Percentiles rank a stretch among this genome's conserved stretches.
Conservation (phyloP, 306 rosid genomes). For the Mucuna pruriens region DNA sequence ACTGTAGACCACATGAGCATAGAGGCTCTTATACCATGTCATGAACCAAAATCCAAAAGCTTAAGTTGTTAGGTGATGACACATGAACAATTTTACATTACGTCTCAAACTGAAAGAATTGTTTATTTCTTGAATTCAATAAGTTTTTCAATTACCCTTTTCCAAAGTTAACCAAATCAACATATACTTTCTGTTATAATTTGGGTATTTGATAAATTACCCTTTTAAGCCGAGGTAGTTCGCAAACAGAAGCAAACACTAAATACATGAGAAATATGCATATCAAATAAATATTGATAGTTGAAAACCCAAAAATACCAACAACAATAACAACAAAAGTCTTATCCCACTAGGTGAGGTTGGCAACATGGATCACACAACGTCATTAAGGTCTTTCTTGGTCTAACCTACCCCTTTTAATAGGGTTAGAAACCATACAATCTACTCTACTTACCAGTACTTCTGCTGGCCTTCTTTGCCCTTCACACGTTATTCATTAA, state of each 20-base stretch:
- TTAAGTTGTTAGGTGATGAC: background rate
- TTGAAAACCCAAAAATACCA: conserved; percentile 12
- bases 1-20: background rate
- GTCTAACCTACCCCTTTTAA: background rate
- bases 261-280: background rate
- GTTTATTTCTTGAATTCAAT: conserved; percentile 13
- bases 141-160: background rate
- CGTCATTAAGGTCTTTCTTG: background rate
- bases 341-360: background rate
- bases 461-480: background rate
- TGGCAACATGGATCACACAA: background rate
- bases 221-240: conserved; percentile 7
- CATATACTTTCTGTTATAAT: conserved; percentile 18
- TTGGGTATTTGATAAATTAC: conserved; percentile 5
- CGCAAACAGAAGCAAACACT: conserved; percentile 11
- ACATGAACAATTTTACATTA: background rate
- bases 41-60: background rate
- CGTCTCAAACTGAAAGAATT: background rate
- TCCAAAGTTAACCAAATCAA: conserved; percentile 3
- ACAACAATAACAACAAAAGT: background rate
- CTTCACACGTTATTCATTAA: background rate
- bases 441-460: background rate
- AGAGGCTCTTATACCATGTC: background rate
- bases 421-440: background rate
- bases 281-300: conserved; percentile 2